Evolutionary conservation across 495 filamentous ascomycete genomes (phyloP), one percentile per base, ranked within the genome.

Genomic region (Daldinia vernicosa): DNA sequence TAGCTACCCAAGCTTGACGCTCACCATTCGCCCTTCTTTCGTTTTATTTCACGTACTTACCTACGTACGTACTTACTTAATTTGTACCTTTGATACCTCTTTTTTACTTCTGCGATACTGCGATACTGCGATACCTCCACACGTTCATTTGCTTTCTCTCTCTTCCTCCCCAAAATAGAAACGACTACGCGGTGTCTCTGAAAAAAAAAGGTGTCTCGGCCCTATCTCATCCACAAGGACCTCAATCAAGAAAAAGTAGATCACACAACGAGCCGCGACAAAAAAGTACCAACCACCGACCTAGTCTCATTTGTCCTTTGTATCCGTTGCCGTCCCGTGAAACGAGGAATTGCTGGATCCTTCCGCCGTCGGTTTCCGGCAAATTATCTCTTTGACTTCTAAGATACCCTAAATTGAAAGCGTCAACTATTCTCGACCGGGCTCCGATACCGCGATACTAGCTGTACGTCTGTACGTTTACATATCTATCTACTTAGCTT

Each of bases 221-320:
- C 56, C 66, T 55, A 66, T 66, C 66, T 66, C 66, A 26, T 47
- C 33, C 51, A 33, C 54, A 61, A 27, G 19, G 40, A 56, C 59
- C 19, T 58, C 56, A 61, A 37, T n/a, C 37, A 59, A 69, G 26
- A 45, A 69, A 69, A 69, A 69, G 37, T 22, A 72, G 45, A 58
- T 54, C 32, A 17, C 39, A 58, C 26, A 54, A 57, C 68, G 54
- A 65, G 57, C 70, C 56, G 51, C 55, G 43, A 47, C 60, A 53
- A 52, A 51, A 56, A 47, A 15, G 26, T 56, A 35, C 65, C 56
- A 73, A 62, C 62, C 66, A 53, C 62, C 57, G 66, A 73, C 43
- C 58, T 35, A 37, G 53, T 73, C 70, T 65, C 62, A 66, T 73
- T 73, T 73, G 70, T 73, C 43, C 70, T 73, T 69, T 67, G 70